Conservation (phyloP, 148 eudicot species). For the Amaranthus hypochondriacus region DNA sequence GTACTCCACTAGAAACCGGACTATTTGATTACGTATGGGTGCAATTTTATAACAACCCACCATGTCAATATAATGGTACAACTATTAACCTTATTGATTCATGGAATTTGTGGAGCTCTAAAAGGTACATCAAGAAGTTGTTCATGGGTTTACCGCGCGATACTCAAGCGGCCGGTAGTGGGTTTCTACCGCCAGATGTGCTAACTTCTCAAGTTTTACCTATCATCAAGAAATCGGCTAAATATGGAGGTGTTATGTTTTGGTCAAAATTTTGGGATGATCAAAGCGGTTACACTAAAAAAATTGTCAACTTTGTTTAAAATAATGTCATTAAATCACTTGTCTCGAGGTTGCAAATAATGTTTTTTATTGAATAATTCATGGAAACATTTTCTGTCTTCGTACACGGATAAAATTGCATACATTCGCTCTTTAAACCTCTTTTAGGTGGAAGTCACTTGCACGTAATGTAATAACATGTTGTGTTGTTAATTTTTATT, state of each 20-base stretch:
- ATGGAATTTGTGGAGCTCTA: constrained; percentile 61
- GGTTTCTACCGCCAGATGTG: constrained; percentile 56
- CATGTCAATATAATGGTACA: constrained; percentile 63
- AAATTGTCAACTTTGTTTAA: constrained; percentile 46
- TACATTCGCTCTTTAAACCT: too few species aligned
- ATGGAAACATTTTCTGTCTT: too few species aligned
- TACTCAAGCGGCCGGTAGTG: constrained; percentile 69
- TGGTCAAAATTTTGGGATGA: constrained; percentile 86
- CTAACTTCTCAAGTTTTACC: constrained; percentile 51
- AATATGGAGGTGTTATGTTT: constrained; percentile 91
- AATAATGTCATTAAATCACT: too few species aligned
- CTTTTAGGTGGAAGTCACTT: too few species aligned
- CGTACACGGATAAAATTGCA: too few species aligned
- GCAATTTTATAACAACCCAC: constrained; percentile 81
- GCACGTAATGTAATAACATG: too few species aligned
- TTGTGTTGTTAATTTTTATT: too few species aligned
- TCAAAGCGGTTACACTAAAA: constrained; percentile 55
- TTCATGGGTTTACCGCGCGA: constrained; percentile 88
- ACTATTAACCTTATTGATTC: constrained; percentile 38
- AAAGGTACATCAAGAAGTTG: constrained; percentile 35
- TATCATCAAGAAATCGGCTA: constrained; percentile 43
- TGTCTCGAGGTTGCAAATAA: too few species aligned
- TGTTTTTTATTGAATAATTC: too few species aligned
- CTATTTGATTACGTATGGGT: constrained; percentile 86
- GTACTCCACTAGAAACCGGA: constrained; percentile 48